Base-by-base conservation (phyloP, 495 filamentous ascomycete genomes). In the Penicillium taxi region DNA sequence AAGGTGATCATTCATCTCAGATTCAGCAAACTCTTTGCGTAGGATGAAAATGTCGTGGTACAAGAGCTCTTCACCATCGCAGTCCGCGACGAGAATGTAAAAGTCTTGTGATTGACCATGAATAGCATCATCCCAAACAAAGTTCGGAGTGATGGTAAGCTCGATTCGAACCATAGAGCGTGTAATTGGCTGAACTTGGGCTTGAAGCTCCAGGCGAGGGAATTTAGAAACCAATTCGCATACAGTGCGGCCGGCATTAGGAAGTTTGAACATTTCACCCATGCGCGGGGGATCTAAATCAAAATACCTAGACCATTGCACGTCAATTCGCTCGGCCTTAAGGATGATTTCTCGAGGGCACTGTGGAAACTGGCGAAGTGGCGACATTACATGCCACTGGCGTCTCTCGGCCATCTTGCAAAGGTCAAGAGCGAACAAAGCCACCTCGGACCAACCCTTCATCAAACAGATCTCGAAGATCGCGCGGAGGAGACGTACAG, bases 371-470 rank as follows among this genome's bases (percentile, higher is more conserved):
- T 99, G 91, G 25, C 93, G 73, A 6, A 99, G 74, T 5, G 91
- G 91, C 13, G 86, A 83, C 91, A 96, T 96, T 14, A 89, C 95
- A 5, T 88, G 89, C 91, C 91, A 99, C 91, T 96, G 96, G 16
- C 93, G 72, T 70, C 93, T 94, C 68, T 99, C 91, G 2, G 90
- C 90, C 89, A 94, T 96, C 66, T 99, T 99, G 66, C 91, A 99
- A 25, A 99, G 70, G 48, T 96, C 86, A 21, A 99, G 72, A 4
- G 93, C 87, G 41, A 81, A 84, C 66, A 90, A 94, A 6, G 91
- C 84, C 9, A 96, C 93, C 9, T 81, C 85, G 6, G 93, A 75
- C 91, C 90, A 99, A 12, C 89, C 90, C 59, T 95, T 94, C 69
- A 88, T 94, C 33, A 99, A 63, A 18, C 81, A 83, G 27, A 99